A percentile compares a stretch with the other conserved stretches of the same genome.
Evolutionary conservation across 805 yeast genomes (phyloP).

Genomic region (Isabelozyma heimii): DNA sequence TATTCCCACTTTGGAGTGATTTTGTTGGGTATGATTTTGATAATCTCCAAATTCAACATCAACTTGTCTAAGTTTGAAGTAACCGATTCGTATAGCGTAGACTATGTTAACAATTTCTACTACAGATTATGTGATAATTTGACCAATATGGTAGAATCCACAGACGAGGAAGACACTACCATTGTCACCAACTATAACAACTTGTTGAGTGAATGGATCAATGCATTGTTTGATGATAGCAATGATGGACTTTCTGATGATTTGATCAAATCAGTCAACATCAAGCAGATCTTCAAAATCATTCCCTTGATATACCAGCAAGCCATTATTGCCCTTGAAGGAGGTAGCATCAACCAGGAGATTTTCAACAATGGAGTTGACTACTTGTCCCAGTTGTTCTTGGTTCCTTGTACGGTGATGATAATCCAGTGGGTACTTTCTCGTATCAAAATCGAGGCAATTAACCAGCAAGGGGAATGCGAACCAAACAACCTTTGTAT

Average conservation of each 20-base stretch:
- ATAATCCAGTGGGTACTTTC: conserved; percentile 31
- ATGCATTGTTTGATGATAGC: conserved; percentile 67
- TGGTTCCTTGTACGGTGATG: conserved; percentile 51
- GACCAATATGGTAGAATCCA: conserved; percentile 14
- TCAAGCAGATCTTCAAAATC: conserved; percentile 64
- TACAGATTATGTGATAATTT: conserved; percentile 29
- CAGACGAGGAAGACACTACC: conserved; percentile 25
- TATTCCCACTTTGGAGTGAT: conserved; percentile 69
- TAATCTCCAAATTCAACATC: conserved; percentile 22
- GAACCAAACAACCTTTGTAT: conserved; percentile 9
- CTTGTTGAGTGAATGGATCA: conserved; percentile 63
- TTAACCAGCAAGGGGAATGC: conserved; percentile 4
- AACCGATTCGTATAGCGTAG: conserved; percentile 28
- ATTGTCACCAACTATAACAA: conserved; percentile 31
- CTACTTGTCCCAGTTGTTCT: conserved; percentile 78
- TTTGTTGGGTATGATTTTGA: conserved; percentile 34
- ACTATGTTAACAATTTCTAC: conserved; percentile 32
- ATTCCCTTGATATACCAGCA: conserved; percentile 76
- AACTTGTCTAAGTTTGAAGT: conserved; percentile 21
- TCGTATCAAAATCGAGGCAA: conserved; percentile 7
- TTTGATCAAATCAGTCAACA: conserved; percentile 61
- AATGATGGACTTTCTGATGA: conserved; percentile 82
- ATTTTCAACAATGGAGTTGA: conserved; percentile 77
- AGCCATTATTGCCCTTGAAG: conserved; percentile 58
- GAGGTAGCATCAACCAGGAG: conserved; percentile 54